A percentile compares a stretch with the other conserved stretches of the same genome.
phyloP scores from a whole-genome alignment of 352 stramenopile genomes.

The Pythium plurisporium region DNA sequence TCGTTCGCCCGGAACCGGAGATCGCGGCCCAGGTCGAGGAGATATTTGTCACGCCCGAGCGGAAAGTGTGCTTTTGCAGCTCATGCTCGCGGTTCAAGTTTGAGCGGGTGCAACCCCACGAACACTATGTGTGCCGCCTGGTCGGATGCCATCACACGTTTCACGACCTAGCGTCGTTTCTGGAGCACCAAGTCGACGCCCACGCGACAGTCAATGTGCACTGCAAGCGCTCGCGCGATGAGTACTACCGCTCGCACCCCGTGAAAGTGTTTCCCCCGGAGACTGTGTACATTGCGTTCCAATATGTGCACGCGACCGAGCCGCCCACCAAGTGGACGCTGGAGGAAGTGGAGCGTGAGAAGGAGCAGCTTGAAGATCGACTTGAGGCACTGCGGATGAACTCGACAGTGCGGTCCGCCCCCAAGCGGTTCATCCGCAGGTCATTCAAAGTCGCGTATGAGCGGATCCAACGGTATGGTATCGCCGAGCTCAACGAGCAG shows the following conservation, averaged over 20 bases:
- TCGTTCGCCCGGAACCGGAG: conserved; percentile 2
- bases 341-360: conserved; percentile 37
- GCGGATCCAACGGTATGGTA: conserved; percentile 33
- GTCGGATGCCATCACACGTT: conserved; percentile 22
- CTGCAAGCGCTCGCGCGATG: conserved; percentile 32
- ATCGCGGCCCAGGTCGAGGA: conserved; percentile 15
- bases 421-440: conserved; percentile 7
- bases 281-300: conserved; percentile 53
- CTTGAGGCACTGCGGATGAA: not conserved
- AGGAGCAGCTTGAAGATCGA: conserved; percentile 25
- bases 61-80: not conserved
- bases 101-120: not conserved
- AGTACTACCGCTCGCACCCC: conserved; percentile 33
- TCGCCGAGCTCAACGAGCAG: conserved; percentile 40
- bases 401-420: not conserved
- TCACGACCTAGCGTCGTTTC: conserved; percentile 32
- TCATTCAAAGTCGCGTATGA: conserved; percentile 41
- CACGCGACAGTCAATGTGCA: conserved; percentile 41
- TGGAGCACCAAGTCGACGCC: conserved; percentile 53
- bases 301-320: conserved; percentile 30
- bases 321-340: conserved; percentile 44
- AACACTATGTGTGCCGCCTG: conserved; percentile 17
- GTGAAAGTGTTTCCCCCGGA: conserved; percentile 30
- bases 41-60: not conserved
- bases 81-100: not conserved